phyloP scores from a whole-genome alignment of 169 alveolate genomes.

The Eimeria tenella region DNA sequence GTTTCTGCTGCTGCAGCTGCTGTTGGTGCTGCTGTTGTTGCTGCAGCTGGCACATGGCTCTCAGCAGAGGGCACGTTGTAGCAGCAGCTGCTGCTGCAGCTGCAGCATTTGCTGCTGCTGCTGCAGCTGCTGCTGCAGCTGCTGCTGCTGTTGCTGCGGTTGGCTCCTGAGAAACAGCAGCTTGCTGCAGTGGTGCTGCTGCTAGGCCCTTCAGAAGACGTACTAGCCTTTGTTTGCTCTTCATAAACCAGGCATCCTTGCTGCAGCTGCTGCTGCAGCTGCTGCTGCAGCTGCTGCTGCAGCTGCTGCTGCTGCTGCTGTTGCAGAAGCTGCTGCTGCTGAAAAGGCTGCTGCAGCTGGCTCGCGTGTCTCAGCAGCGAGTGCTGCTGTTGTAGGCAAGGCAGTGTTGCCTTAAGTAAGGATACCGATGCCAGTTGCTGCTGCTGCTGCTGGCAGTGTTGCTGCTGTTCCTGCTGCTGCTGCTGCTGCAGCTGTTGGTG shows the following conservation, averaged over 20 bases:
- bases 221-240: not conserved
- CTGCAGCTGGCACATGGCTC: not conserved
- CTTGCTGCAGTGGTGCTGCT: slow-evolving; percentile 2
- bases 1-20: not conserved
- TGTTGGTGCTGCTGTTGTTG: not conserved
- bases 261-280: not conserved
- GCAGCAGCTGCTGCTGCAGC: slow-evolving; percentile 10
- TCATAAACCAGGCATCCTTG: not conserved
- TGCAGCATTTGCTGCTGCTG: not conserved
- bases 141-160: slow-evolving; percentile 1
- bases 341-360: not conserved
- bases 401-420: no score
- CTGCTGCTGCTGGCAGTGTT: not conserved
- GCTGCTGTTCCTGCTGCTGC: slow-evolving; percentile 1
- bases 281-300: slow-evolving; percentile 1
- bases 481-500: not conserved
- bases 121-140: not conserved
- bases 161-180: not conserved
- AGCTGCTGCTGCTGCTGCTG: not conserved
- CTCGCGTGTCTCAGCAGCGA: not conserved
- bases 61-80: not conserved
- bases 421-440: not conserved
- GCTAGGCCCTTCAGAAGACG: not conserved
- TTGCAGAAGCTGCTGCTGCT: not conserved
- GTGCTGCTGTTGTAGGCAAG: no score